Evolutionary conservation across 148 eudicot genomes (phyloP).

Genomic region (Camellia granthamiana): DNA sequence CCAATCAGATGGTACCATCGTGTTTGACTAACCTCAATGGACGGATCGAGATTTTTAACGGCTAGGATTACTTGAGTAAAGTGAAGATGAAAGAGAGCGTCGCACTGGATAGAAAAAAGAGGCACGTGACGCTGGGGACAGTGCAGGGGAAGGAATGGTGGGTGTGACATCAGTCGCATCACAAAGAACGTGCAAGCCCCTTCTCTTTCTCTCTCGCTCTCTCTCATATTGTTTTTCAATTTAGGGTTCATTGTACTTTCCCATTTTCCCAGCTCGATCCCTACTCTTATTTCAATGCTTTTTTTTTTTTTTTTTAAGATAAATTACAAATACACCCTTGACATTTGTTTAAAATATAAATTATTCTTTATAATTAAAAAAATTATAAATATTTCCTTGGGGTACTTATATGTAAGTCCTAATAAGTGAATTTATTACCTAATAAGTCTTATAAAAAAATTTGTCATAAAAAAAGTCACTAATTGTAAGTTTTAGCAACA

Average conservation of each 20-base stretch:
- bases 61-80: background rate
- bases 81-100: background rate
- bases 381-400: no score
- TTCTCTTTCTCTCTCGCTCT: background rate
- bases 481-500: no score
- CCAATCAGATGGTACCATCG: background rate
- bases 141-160: conserved; percentile 18
- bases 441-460: no score
- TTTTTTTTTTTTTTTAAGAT: background rate
- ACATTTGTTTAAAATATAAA: no score
- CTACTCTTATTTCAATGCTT: conserved; percentile 5
- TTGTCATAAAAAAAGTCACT: no score
- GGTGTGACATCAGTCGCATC: conserved; percentile 23
- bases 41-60: background rate
- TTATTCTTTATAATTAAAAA: no score
- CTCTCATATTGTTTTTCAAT: background rate
- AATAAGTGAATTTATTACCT: no score
- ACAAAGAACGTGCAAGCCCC: conserved; percentile 24
- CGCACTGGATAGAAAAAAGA: background rate
- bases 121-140: conserved; percentile 3
- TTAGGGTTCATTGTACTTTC: conserved; percentile 13
- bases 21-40: background rate
- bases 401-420: no score
- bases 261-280: conserved; percentile 17
- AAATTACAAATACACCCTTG: background rate